Evolutionary conservation across 139 green algal genomes (phyloP).

Genomic region (Medakamo hakoo): DNA sequence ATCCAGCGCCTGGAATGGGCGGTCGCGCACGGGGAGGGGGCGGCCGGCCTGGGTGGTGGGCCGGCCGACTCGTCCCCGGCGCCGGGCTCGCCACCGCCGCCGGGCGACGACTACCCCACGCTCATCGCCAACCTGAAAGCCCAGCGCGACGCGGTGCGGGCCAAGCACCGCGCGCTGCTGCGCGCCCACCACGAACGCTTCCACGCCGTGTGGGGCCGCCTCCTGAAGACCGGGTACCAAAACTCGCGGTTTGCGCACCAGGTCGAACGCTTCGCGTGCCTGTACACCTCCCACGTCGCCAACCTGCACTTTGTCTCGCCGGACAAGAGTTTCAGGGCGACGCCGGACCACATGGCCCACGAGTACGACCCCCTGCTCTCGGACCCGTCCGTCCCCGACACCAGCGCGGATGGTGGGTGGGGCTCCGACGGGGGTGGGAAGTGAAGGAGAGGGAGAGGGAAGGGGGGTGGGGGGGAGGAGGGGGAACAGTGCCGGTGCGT

Average conservation of each 20-base stretch:
- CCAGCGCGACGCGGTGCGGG: conserved; percentile 22
- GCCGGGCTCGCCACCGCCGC: too few species aligned
- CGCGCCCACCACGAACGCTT: conserved; percentile 59
- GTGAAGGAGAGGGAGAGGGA: too few species aligned
- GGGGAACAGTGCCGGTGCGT: too few species aligned
- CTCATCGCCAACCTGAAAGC: background rate
- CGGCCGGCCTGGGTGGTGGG: background rate
- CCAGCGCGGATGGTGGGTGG: too few species aligned
- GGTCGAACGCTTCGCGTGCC: conserved; percentile 76
- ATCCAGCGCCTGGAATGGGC: conserved; percentile 60
- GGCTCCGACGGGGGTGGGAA: too few species aligned
- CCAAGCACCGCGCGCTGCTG: conserved; percentile 45
- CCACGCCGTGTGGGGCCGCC: conserved; percentile 83
- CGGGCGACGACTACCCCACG: background rate
- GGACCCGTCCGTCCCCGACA: too few species aligned
- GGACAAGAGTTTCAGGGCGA: conserved; percentile 59
- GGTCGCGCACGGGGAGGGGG: conserved; percentile 5
- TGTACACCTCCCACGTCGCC: conserved; percentile 91
- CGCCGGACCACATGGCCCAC: conserved; percentile 69
- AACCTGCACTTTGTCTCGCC: conserved; percentile 84
- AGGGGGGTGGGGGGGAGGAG: too few species aligned
- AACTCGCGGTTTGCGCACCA: conserved; percentile 86
- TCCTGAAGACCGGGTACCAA: conserved; percentile 94
- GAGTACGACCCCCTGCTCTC: conserved; percentile 29
- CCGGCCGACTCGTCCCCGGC: too few species aligned